Base-by-base conservation (phyloP, 2,329 filamentous ascomycete species). In the Karstenula rhodostoma region DNA sequence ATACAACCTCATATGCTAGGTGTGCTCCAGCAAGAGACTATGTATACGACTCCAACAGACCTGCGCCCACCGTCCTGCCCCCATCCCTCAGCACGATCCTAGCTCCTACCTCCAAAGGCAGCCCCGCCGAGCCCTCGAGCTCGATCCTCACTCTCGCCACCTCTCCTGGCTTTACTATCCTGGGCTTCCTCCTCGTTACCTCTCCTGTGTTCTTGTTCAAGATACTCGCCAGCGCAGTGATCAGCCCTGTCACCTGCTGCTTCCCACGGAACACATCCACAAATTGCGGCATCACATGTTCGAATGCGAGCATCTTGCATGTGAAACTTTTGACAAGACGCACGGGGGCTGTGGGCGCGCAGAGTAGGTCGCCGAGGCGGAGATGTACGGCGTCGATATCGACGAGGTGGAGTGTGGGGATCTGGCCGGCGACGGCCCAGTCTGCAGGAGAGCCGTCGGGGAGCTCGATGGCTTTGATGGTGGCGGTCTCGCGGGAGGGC, bases 391-490 rank as follows among this genome's bases (percentile, higher is more conserved):
- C 86, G 69, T 98, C 94, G 72, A 97, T 93, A 66, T 94, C 90
- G 9, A 88, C 85, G 51, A 99, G 84, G 67, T 96, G 90, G n/a
- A 99, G 81, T 0, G 89, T 90, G 17, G 92, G 87, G 61, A 95
- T 96, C 73, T 98, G 93, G 1, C 94, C 94, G 0, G 94, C 94
- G 15, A 97, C 93, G 0, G 92, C 93, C 93, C 93, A 99, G 61
- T 97, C 93, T 13, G 85, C 86, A 0, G 86, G 80, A 53, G 91
- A 86, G 23, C 87, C 85, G 7, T 52, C 37, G 73, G 94, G 90
- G 10, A 93, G 85, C 74, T 95, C 89, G 50, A 99, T 83, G 3
- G 87, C 90, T 74, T 94, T 96, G 76, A 98, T 86, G 53, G 87
- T 88, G 1, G 92, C 94, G 40, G 86, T 89, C 74, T 97, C 91